These are phyloP conservation scores for Cutaneotrichosporon sp. DNA, from an alignment of 1,284 basidiomycete genomes.

Conservation along the genomic window DNA sequence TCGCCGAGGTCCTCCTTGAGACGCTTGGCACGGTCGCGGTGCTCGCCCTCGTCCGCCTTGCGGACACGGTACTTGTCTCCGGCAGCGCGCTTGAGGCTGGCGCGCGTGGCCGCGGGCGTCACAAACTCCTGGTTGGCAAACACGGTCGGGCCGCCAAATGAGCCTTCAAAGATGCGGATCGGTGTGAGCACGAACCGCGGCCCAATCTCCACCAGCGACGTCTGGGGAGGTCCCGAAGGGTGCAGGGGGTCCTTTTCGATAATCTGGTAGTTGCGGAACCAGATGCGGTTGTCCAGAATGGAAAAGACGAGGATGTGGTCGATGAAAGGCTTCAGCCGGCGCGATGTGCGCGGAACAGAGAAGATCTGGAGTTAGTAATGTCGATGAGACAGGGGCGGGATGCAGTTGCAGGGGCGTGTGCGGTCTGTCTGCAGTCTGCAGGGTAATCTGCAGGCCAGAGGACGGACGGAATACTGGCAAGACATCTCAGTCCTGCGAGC, in stretches of 20 bases:
- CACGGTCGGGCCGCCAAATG: constrained; percentile 89
- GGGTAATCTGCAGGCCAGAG: neutral
- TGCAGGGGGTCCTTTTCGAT: constrained; percentile 60
- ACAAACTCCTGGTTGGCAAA: constrained; percentile 96
- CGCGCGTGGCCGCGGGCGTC: constrained; percentile 76
- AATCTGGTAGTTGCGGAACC: constrained; percentile 91
- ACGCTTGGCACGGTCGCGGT: constrained; percentile 60
- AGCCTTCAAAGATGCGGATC: constrained; percentile 97
- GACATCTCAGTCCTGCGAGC: no score
- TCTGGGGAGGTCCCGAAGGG: constrained; percentile 51
- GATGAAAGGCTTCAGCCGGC: constrained; percentile 93
- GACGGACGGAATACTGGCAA: no score
- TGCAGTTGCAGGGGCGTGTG: no score
- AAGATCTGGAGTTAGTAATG: constrained; percentile 69
- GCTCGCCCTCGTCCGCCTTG: constrained; percentile 70
- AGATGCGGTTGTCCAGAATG: constrained; percentile 91
- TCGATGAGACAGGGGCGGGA: no score
- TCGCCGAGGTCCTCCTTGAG: constrained; percentile 60
- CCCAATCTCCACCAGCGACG: constrained; percentile 85
- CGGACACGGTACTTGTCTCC: constrained; percentile 74
- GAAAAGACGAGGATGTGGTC: constrained; percentile 97
- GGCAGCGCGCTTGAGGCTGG: constrained; percentile 63
- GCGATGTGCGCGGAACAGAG: constrained; percentile 80
- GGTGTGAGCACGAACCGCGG: constrained; percentile 96
- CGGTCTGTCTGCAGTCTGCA: no score